Evolutionary conservation across 305 asterid genomes (phyloP).

Genomic region (Fraxinus latifolia): DNA sequence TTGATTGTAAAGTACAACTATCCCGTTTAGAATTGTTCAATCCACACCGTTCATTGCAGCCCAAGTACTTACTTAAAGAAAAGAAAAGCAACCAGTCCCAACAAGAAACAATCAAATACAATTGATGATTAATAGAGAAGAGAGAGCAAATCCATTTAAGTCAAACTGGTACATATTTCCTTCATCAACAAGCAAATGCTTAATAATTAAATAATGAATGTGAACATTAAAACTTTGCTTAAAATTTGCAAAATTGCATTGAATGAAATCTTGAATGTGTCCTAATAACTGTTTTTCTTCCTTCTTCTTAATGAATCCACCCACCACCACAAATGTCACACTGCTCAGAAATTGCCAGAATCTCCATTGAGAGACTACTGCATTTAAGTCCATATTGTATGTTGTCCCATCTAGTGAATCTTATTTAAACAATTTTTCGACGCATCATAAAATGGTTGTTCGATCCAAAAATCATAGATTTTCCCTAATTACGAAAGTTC

Average conservation of each 20-base stretch:
- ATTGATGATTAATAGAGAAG: neutral
- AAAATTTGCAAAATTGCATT: neutral
- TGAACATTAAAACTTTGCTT: constrained; percentile 5
- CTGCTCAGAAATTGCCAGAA: neutral
- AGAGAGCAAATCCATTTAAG: neutral
- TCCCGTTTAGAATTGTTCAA: neutral
- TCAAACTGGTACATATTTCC: constrained; percentile 25
- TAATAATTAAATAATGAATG: constrained; percentile 3
- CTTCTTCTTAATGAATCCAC: constrained; percentile 27
- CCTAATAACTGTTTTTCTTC: constrained; percentile 6
- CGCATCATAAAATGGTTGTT: neutral
- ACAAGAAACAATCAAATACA: neutral
- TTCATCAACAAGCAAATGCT: constrained; percentile 23
- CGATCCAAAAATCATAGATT: neutral
- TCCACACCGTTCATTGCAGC: neutral
- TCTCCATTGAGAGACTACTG: neutral
- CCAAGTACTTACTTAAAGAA: neutral
- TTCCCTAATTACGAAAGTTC: neutral
- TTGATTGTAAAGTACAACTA: neutral
- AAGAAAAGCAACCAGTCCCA: neutral
- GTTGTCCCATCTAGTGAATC: neutral
- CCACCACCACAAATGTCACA: constrained; percentile 20
- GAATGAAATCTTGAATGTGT: constrained; percentile 13
- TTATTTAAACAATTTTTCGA: neutral
- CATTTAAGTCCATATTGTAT: neutral